Base-by-base conservation (phyloP, 306 rosid genomes). In the Rosa multiflora region DNA sequence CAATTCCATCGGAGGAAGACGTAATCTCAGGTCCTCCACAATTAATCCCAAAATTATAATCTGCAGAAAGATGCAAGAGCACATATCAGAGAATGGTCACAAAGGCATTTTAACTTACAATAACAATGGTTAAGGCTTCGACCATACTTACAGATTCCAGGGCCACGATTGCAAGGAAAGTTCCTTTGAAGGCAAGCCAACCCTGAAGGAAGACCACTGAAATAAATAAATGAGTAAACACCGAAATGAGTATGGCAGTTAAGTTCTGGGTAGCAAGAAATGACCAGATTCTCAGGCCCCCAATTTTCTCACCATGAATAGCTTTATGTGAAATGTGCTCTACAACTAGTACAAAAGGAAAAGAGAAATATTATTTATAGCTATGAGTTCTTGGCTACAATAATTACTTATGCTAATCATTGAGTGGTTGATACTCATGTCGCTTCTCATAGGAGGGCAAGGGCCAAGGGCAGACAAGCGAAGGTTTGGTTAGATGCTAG, bases 101-200 rank as follows among this genome's bases (percentile, higher is more conserved):
- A 53, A 72, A 72, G 42, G 71, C 15, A 47, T 21, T 12, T n/a
- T 40, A 32, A 44, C 64, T 72, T 61, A 39, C 46, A 14, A 29
- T 15, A 21, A 56, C 8, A 42, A 26, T n/a, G 17, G 9, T 29
- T 2, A 10, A 39, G 20, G 1, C 32, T 62, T 67, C 20, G 76
- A 51, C 26, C 29, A 29, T 73, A 83, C 97, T 88, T 86, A 94
- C 98, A 90, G 80, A 67, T 71, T 79, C 86, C 86, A 49, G 15
- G 20, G 44, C 89, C 97, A 44, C 83, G 79, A 69, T 83, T 77
- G 85, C 98, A 94, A 67, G 94, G 91, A 69, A 94, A 94, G 63
- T 74, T 75, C 53, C 61, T 83, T 74, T 92, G 97, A 82, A 92
- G 91, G 85, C 97, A 94, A 68, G 82, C 68, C 80, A 88, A 81